A percentile compares a stretch with the other conserved stretches of the same genome.
Evolutionary conservation across 2,329 filamentous ascomycete genomes (phyloP).

Genomic region (Fusarium secorum): DNA sequence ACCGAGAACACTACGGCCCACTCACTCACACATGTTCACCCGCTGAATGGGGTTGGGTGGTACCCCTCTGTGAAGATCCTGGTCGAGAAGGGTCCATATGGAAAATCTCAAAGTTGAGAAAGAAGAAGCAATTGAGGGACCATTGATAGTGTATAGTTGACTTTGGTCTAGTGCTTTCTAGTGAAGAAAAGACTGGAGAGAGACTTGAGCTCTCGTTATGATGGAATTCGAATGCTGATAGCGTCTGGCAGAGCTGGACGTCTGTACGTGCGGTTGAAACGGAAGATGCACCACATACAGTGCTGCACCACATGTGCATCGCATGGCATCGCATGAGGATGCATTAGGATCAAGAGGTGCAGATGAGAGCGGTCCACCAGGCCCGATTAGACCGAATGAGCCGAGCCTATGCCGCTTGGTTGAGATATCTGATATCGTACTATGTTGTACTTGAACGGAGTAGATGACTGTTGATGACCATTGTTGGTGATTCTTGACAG

Average conservation of each 20-base stretch:
- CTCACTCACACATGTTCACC: constrained; percentile 20
- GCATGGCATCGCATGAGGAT: constrained; percentile 22
- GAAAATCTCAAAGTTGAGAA: not conserved
- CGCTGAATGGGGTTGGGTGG: constrained; percentile 11
- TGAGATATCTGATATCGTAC: not conserved
- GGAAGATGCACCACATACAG: not conserved
- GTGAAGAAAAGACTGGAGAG: not conserved
- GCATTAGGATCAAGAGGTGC: constrained; percentile 21
- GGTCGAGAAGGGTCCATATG: constrained; percentile 7
- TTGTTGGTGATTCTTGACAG: not conserved
- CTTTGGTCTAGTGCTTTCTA: not conserved
- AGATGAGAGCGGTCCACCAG: constrained; percentile 8
- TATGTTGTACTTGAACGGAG: not conserved
- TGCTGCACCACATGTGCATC: constrained; percentile 7
- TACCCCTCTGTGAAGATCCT: constrained; percentile 11
- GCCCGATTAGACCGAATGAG: constrained; percentile 13
- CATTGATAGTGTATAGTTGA: not conserved
- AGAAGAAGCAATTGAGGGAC: not conserved
- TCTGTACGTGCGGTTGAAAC: not conserved
- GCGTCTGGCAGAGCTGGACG: not conserved
- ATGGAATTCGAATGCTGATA: not conserved
- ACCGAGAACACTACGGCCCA: constrained; percentile 19
- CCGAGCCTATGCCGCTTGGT: constrained; percentile 10
- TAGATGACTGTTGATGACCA: not conserved
- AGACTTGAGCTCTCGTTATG: not conserved